A percentile compares a stretch with the other conserved stretches of the same genome.
These are phyloP conservation scores for Diplodia mutila DNA, from an alignment of 2,329 filamentous ascomycete species.

Conservation along the genomic window DNA sequence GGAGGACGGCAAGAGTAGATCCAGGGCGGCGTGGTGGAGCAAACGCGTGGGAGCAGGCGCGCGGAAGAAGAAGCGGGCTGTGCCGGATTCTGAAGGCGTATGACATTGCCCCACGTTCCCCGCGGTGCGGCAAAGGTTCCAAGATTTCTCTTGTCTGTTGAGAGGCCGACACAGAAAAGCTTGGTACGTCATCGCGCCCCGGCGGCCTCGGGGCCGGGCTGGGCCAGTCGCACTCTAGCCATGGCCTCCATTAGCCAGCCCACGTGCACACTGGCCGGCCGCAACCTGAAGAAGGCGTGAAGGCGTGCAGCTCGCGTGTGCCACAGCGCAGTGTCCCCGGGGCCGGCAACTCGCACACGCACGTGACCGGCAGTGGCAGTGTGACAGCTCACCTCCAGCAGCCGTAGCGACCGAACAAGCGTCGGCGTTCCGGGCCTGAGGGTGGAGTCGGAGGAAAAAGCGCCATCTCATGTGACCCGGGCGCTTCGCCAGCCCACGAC, in stretches of 20 bases:
- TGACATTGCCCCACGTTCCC: conserved; percentile 21
- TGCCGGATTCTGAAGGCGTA: not conserved
- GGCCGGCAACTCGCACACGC: not conserved
- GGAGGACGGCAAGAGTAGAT: not conserved
- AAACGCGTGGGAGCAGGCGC: not conserved
- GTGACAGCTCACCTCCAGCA: conserved; percentile 12
- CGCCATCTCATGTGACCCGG: conserved; percentile 23
- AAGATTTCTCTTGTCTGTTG: conserved; percentile 14
- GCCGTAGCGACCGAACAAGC: conserved; percentile 5
- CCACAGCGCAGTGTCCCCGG: not conserved
- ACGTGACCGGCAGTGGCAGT: conserved; percentile 2
- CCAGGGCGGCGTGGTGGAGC: not conserved
- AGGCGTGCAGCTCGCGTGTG: not conserved
- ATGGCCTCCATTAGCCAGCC: not conserved
- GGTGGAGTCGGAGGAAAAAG: conserved; percentile 19
- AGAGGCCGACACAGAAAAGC: conserved; percentile 4
- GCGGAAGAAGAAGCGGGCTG: conserved; percentile 16
- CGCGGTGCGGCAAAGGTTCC: not conserved
- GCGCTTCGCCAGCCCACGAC: conserved; percentile 16
- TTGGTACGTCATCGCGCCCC: conserved; percentile 16
- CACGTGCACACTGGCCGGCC: conserved; percentile 1
- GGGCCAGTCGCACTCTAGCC: conserved; percentile 1
- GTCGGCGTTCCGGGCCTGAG: not conserved
- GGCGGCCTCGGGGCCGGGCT: conserved; percentile 1
- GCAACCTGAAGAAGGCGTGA: not conserved